phyloP scores from a whole-genome alignment of 139 green algal genomes.

The Coccomyxa sp. region DNA sequence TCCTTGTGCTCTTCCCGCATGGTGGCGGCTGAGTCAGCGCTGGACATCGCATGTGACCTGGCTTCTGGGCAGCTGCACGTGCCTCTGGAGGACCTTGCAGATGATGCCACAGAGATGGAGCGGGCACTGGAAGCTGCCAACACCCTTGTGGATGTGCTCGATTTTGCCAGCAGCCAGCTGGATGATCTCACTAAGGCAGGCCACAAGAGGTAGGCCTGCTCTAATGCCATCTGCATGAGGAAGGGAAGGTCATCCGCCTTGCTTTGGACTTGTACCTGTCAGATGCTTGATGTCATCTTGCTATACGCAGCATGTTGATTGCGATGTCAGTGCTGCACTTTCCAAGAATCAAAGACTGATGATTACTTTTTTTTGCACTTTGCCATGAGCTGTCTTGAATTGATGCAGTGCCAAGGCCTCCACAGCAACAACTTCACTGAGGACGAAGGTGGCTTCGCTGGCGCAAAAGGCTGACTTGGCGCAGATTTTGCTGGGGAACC shows the following conservation, averaged over 20 bases:
- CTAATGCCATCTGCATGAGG: neutral
- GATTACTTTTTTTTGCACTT: neutral
- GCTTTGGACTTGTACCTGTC: too few species aligned
- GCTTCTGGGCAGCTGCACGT: neutral
- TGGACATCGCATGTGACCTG: neutral
- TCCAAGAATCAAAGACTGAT: neutral
- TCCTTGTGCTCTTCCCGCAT: neutral
- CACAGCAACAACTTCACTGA: neutral
- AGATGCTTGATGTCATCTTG: too few species aligned
- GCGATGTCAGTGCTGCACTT: neutral
- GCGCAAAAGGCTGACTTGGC: neutral
- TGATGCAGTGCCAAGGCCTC: neutral
- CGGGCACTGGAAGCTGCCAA: neutral
- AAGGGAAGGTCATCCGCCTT: neutral
- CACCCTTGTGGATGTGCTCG: neutral
- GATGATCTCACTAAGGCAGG: neutral
- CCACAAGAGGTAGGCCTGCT: neutral
- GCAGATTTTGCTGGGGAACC: neutral
- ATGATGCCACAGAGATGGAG: neutral
- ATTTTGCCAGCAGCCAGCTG: neutral
- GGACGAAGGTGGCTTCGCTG: neutral
- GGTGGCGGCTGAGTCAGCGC: neutral
- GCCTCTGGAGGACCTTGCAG: neutral
- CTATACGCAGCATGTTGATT: too few species aligned
- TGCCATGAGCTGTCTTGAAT: neutral